These are phyloP conservation scores for Pseudogymnoascus verrucosus DNA, from an alignment of 2,329 filamentous ascomycete genomes.

Conservation along the genomic window DNA sequence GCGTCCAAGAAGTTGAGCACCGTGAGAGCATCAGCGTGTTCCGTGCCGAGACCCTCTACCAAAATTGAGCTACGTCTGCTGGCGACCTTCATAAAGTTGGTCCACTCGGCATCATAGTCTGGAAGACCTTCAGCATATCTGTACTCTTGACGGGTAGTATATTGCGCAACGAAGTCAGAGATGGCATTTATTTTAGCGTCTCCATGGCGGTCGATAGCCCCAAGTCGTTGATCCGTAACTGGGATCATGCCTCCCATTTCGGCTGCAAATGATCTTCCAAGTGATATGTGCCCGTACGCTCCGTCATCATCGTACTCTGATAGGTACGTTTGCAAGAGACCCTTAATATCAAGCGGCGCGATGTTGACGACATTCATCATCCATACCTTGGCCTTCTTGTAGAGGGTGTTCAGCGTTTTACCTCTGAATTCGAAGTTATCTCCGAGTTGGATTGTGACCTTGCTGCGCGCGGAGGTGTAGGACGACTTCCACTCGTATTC, in stretches of 20 bases:
- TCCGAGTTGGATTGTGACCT: constrained; percentile 81
- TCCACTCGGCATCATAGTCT: constrained; percentile 58
- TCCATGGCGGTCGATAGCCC: constrained; percentile 68
- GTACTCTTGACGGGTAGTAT: constrained; percentile 94
- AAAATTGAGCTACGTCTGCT: constrained; percentile 35
- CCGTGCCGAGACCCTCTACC: constrained; percentile 33
- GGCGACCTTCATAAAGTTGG: constrained; percentile 50
- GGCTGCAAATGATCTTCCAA: constrained; percentile 88
- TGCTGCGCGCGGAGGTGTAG: constrained; percentile 68
- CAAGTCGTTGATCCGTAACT: constrained; percentile 74
- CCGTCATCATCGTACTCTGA: constrained; percentile 92
- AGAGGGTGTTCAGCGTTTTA: constrained; percentile 68
- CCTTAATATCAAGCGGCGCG: constrained; percentile 89
- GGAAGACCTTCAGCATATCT: constrained; percentile 72
- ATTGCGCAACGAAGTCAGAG: constrained; percentile 94
- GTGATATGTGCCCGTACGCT: constrained; percentile 80
- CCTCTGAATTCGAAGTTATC: constrained; percentile 83
- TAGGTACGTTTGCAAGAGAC: constrained; percentile 88
- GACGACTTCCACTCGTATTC: constrained; percentile 80
- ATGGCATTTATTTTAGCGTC: constrained; percentile 77
- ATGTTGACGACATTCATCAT: constrained; percentile 72
- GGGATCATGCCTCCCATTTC: constrained; percentile 88
- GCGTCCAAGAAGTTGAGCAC: constrained; percentile 67
- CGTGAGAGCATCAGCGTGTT: constrained; percentile 51
- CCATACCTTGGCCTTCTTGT: constrained; percentile 72